phyloP scores from a whole-genome alignment of 176 grass and related monocot genomes.

The Bolboschoenus planiculmis region DNA sequence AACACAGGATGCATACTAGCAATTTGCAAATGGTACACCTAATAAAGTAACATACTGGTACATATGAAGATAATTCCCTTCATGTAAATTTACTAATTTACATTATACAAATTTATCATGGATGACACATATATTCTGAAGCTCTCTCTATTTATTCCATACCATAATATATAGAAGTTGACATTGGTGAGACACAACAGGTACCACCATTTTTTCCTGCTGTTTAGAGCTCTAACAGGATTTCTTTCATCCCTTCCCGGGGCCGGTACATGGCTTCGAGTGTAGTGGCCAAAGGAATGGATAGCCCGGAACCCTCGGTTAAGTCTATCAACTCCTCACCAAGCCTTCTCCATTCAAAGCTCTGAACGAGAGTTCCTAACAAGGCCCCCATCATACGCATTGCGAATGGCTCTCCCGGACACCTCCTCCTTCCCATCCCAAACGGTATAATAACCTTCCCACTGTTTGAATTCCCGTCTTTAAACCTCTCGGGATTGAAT shows the following conservation, averaged over 20 bases:
- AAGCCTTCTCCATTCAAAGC: constrained; percentile 32
- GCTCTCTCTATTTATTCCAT: not conserved
- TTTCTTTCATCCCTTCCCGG: not conserved
- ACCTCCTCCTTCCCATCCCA: constrained; percentile 43
- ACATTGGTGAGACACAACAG: not conserved
- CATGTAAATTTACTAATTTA: no score
- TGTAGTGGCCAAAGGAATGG: not conserved
- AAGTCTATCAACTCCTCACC: constrained; percentile 27
- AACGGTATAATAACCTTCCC: constrained; percentile 32
- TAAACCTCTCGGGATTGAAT: constrained; percentile 41
- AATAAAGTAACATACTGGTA: no score
- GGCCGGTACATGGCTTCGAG: constrained; percentile 16
- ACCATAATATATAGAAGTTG: not conserved
- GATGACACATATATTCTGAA: no score
- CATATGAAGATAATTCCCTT: no score
- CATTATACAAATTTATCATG: no score
- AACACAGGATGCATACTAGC: no score
- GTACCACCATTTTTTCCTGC: not conserved
- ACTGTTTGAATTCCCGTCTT: not conserved
- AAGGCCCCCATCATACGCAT: not conserved
- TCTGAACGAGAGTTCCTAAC: constrained; percentile 26
- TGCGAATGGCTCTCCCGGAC: constrained; percentile 28
- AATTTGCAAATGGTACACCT: no score
- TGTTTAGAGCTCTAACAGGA: not conserved
- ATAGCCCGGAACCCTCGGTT: not conserved